Evolutionary conservation across 2,329 filamentous ascomycete genomes (phyloP).

Genomic region (Alternaria ethzedia): DNA sequence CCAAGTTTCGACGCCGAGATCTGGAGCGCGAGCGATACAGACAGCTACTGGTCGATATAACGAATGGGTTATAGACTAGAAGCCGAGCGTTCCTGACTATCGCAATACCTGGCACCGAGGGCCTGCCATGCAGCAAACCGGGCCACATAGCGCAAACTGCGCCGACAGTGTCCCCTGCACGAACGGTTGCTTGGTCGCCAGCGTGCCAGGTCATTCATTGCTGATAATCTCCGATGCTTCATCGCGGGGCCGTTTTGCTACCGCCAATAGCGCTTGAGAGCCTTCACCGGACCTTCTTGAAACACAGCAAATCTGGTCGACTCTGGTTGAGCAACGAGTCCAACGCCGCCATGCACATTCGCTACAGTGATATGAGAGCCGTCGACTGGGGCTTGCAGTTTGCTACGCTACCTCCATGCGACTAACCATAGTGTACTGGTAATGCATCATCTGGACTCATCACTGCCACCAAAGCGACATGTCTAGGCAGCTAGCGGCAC

Average conservation of each 20-base stretch:
- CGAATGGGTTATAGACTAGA: conserved; percentile 2
- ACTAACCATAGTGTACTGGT: conserved; percentile 16
- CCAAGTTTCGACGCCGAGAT: background rate
- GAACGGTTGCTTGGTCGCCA: conserved; percentile 37
- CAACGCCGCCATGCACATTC: conserved; percentile 12
- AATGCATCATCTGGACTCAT: conserved; percentile 18
- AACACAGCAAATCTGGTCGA: conserved; percentile 21
- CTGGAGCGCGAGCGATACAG: background rate
- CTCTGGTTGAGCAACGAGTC: conserved; percentile 19
- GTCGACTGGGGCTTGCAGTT: conserved; percentile 2
- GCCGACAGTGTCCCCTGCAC: conserved; percentile 32
- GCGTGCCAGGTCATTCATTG: conserved; percentile 39
- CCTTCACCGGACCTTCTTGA: conserved; percentile 15
- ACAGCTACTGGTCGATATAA: background rate
- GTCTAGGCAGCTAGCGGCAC: conserved; percentile 17
- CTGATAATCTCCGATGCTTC: conserved; percentile 28
- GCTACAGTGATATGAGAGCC: conserved; percentile 9
- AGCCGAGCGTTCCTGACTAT: conserved; percentile 22
- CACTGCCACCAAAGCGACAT: conserved; percentile 7
- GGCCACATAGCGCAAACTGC: conserved; percentile 19
- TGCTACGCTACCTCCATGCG: conserved; percentile 12
- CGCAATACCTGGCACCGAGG: conserved; percentile 23
- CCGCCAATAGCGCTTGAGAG: conserved; percentile 26
- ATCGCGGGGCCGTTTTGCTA: conserved; percentile 18
- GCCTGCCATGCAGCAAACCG: conserved; percentile 25